Evolutionary conservation across 257 asterid genomes (phyloP).

Genomic region (Buddleja alternifolia): DNA sequence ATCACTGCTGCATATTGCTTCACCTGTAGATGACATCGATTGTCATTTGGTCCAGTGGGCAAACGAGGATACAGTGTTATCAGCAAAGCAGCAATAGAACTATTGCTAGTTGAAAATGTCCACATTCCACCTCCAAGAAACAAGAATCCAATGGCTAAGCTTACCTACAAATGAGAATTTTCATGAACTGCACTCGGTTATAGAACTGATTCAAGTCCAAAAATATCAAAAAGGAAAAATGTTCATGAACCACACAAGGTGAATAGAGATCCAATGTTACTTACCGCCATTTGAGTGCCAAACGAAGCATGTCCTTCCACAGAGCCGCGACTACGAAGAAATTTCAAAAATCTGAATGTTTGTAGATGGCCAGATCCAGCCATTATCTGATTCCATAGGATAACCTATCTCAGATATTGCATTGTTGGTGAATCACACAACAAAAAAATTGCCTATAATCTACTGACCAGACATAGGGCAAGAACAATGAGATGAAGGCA

Average conservation of each 20-base stretch:
- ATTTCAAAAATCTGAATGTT: constrained; percentile 82
- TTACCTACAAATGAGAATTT: constrained; percentile 60
- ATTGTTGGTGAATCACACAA: constrained; percentile 11
- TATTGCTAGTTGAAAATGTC: constrained; percentile 92
- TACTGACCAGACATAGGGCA: constrained; percentile 87
- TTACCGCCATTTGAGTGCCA: constrained; percentile 91
- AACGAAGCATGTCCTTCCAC: constrained; percentile 76
- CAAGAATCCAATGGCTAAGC: constrained; percentile 91
- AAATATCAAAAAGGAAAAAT: neutral
- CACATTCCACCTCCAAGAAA: constrained; percentile 97
- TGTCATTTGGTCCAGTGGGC: constrained; percentile 98
- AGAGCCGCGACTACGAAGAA: constrained; percentile 78
- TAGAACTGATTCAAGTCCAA: constrained; percentile 8
- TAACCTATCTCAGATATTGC: constrained; percentile 26
- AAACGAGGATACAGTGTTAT: constrained; percentile 91
- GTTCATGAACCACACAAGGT: neutral
- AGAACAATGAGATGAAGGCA: constrained; percentile 97
- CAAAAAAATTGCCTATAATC: constrained; percentile 10
- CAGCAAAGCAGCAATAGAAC: constrained; percentile 85
- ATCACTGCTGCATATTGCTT: constrained; percentile 28
- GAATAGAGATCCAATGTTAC: constrained; percentile 37
- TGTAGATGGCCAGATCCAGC: constrained; percentile 98
- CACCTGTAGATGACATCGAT: constrained; percentile 99
- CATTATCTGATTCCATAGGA: constrained; percentile 73
- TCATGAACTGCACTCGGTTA: constrained; percentile 20